Conservation (phyloP, 140 eudicot species). For the Senecio squalidus region DNA sequence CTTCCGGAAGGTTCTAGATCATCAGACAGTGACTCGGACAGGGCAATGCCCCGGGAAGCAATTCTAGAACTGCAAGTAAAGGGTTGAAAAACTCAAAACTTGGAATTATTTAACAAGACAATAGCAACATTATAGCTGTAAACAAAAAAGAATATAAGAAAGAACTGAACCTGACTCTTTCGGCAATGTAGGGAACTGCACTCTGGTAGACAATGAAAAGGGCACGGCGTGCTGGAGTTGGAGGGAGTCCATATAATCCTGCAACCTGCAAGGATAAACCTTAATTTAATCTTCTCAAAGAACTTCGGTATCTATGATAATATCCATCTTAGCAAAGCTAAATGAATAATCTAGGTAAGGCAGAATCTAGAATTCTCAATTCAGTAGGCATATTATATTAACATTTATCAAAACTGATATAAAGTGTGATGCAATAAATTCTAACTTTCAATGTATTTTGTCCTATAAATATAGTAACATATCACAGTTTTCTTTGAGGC, state of each 20-base stretch:
- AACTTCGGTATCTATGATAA: background rate
- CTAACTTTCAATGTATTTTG: background rate
- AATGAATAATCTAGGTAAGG: background rate
- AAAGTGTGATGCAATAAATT: background rate
- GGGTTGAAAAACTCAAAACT: background rate
- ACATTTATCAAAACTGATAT: background rate
- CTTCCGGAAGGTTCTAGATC: conserved; percentile 37
- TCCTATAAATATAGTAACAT: too few species aligned
- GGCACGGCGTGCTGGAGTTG: conserved; percentile 98
- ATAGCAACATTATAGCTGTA: conserved; percentile 5
- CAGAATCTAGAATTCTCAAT: background rate
- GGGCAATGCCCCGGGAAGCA: conserved; percentile 86
- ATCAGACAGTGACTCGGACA: conserved; percentile 65
- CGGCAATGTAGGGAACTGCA: conserved; percentile 95
- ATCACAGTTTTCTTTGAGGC: too few species aligned
- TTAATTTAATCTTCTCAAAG: conserved; percentile 10
- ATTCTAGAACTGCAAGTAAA: conserved; percentile 76
- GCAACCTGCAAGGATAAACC: conserved; percentile 58
- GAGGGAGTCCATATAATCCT: conserved; percentile 88
- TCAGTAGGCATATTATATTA: background rate
- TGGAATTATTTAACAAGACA: background rate
- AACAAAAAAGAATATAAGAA: conserved; percentile 1
- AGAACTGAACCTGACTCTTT: conserved; percentile 68
- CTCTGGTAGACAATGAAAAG: conserved; percentile 89
- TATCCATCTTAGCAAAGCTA: background rate